Percentiles rank a stretch among this genome's conserved stretches.
phyloP scores from a whole-genome alignment of 805 yeast species.

The Brettanomyces nanus region DNA sequence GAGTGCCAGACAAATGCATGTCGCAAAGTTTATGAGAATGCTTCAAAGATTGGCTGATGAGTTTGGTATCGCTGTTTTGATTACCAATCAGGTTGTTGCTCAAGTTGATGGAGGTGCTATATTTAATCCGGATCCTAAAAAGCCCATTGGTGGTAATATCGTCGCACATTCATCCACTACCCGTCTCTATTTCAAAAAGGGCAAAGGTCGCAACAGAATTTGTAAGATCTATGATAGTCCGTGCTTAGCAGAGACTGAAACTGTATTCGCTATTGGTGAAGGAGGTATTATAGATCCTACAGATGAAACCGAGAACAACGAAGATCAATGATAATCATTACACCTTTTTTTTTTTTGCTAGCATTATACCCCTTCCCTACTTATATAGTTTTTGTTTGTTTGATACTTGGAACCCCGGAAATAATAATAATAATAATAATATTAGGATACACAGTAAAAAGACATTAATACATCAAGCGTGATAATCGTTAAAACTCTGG shows the following conservation, averaged over 20 bases:
- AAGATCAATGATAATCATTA: constrained; percentile 30
- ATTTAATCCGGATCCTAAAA: constrained; percentile 94
- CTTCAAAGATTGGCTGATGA: constrained; percentile 93
- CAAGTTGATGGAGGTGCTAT: constrained; percentile 88
- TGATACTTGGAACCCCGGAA: neutral
- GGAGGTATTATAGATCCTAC: constrained; percentile 96
- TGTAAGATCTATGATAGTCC: constrained; percentile 96
- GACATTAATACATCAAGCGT: neutral
- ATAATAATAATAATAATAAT: no score
- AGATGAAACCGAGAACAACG: constrained; percentile 28
- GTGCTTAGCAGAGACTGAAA: constrained; percentile 90
- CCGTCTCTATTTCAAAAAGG: constrained; percentile 81
- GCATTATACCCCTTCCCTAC: no score
- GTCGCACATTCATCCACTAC: constrained; percentile 97
- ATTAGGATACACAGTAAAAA: neutral
- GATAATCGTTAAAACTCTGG: constrained; percentile 38
- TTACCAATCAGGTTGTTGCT: constrained; percentile 94
- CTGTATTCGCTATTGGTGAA: constrained; percentile 91
- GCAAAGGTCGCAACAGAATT: constrained; percentile 84
- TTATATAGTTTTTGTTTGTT: no score
- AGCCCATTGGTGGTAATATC: constrained; percentile 97
- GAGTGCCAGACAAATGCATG: constrained; percentile 89
- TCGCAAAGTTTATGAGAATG: constrained; percentile 86
- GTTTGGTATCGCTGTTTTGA: constrained; percentile 94
- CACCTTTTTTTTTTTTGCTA: neutral